Conservation (phyloP, 257 asterid species). For the Lithospermum erythrorhizon region DNA sequence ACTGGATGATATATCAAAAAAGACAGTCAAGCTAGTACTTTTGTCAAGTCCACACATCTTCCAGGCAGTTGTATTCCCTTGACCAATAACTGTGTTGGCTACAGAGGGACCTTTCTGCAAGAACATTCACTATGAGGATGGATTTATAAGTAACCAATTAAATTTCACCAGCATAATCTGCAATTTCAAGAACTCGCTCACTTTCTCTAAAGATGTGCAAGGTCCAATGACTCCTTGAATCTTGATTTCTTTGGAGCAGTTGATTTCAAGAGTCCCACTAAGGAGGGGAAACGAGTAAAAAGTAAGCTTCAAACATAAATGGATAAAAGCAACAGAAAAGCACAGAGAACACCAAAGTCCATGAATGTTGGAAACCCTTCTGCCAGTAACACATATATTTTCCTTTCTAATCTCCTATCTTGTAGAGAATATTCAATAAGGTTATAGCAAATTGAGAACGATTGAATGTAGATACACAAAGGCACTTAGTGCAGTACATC, state of each 20-base stretch:
- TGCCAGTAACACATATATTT: too few species aligned
- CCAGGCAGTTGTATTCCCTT: constrained; percentile 98
- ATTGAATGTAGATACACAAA: too few species aligned
- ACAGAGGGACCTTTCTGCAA: constrained; percentile 97
- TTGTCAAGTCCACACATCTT: constrained; percentile 94
- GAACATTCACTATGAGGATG: constrained; percentile 16
- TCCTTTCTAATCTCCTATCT: too few species aligned
- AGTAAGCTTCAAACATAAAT: not conserved
- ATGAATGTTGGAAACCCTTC: too few species aligned
- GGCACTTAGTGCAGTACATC: too few species aligned
- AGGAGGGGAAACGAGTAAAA: constrained; percentile 4
- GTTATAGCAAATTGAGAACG: too few species aligned
- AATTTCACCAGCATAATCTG: too few species aligned
- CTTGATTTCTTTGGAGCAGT: constrained; percentile 94
- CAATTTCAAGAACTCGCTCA: constrained; percentile 15
- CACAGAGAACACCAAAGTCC: too few species aligned
- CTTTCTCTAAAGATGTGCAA: constrained; percentile 94
- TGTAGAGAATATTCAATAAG: too few species aligned
- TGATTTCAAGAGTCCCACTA: constrained; percentile 87
- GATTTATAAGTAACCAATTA: constrained; percentile 7
- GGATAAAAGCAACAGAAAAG: too few species aligned
- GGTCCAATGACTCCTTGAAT: constrained; percentile 97
- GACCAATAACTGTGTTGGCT: constrained; percentile 69
- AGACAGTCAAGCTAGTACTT: constrained; percentile 77
- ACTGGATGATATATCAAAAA: constrained; percentile 91